Base-by-base conservation (phyloP, 306 rosid species). In the Pueraria montana region DNA sequence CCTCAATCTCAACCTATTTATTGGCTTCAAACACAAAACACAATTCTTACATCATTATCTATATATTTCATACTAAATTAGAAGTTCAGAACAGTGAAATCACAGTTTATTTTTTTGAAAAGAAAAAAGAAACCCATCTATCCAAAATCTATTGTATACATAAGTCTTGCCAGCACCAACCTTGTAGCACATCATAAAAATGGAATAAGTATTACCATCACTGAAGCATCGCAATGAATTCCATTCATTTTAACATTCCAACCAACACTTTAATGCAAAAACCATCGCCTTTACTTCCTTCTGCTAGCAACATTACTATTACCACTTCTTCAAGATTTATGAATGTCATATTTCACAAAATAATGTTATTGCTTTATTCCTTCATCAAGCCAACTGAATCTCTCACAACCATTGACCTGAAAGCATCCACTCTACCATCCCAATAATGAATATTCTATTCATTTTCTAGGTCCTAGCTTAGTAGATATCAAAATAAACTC, bases 391-490 rank as follows among this genome's bases (percentile, higher is more conserved):
- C 65, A 72, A 66, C 48, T 43, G 66, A 78, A 65, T 53, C 66
- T 49, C 42, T 72, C 43, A 80, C 42, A 66, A 40, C 13, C n/a
- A 69, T 50, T 59, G 74, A 43, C 70, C 86, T 82, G 53, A 73
- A 55, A 24, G 20, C 68, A 62, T 62, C 4, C 20, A 40, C 43
- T 32, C 23, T 13, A 32, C 21, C 13, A 61, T 24, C 52, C 63
- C 26, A 27, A 23, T 46, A 26, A 69, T 30, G 17, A 50, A 58
- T 8, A 58, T 43, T 76, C 65, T 14, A 24, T 8, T 52, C 56
- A 49, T 61, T 50, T 18, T 72, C 42, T 61, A 32, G 73, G 65
- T 21, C 61, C 23, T 66, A 66, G 26, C 55, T 1, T 46, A 4
- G 59, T 72, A 5, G 23, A 66, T 55, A 30, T 36, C 23, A 6